A percentile compares a stretch with the other conserved stretches of the same genome.
phyloP scores from a whole-genome alignment of 2,329 filamentous ascomycete genomes.

The Beauveria caledonica region DNA sequence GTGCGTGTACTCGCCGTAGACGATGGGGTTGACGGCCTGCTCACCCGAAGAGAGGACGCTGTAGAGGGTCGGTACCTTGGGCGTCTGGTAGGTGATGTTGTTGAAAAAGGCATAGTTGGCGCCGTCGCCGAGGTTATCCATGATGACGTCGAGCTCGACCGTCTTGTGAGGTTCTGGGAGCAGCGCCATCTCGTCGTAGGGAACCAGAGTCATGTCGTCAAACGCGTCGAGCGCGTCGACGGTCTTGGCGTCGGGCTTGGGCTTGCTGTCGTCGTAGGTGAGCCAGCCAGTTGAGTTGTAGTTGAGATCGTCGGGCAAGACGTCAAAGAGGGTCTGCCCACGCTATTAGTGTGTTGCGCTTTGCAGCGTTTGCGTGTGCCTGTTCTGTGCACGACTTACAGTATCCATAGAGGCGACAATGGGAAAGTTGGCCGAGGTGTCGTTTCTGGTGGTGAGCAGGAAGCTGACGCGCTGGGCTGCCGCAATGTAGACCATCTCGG shows the following conservation, averaged over 20 bases:
- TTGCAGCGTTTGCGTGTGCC: neutral
- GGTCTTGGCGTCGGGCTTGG: constrained; percentile 39
- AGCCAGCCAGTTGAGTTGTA: constrained; percentile 61
- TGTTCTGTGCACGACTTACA: constrained; percentile 25
- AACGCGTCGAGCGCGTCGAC: constrained; percentile 54
- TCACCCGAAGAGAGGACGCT: constrained; percentile 60
- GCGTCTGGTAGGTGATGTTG: constrained; percentile 64
- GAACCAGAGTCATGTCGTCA: constrained; percentile 66
- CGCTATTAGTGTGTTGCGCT: constrained; percentile 18
- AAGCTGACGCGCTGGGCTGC: constrained; percentile 60
- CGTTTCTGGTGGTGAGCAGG: constrained; percentile 54
- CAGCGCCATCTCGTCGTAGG: constrained; percentile 55
- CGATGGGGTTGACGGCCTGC: constrained; percentile 44
- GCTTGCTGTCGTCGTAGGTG: constrained; percentile 42
- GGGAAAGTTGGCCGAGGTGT: constrained; percentile 55
- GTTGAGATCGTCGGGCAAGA: constrained; percentile 58
- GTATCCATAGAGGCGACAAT: constrained; percentile 64
- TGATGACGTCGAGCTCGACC: constrained; percentile 56
- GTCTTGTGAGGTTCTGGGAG: constrained; percentile 54
- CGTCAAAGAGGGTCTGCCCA: constrained; percentile 58
- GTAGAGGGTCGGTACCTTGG: constrained; percentile 75
- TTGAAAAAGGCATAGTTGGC: constrained; percentile 61
- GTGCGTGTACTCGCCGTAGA: constrained; percentile 62
- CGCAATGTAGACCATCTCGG: constrained; percentile 56
- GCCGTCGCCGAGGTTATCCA: constrained; percentile 54